Percentiles rank a stretch among this genome's conserved stretches.
Conservation (phyloP, 106 monocot genomes). For the Acorus calamus region DNA sequence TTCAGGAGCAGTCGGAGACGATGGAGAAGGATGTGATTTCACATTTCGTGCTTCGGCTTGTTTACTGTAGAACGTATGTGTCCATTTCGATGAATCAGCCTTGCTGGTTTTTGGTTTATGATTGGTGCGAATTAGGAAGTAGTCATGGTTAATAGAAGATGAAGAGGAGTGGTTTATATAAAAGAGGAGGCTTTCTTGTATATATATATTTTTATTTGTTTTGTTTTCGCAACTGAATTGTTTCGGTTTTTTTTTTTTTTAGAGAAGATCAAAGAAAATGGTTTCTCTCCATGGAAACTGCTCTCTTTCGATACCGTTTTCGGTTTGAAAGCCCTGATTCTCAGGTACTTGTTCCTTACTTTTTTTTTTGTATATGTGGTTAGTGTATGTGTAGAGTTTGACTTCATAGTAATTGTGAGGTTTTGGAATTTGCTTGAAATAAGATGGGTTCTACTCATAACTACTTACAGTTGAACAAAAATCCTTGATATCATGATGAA, state of each 20-base stretch:
- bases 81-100: neutral
- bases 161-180: no score
- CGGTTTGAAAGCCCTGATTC: slow-evolving; percentile 5
- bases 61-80: slow-evolving; percentile 76
- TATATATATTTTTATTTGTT: neutral
- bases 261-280: slow-evolving; percentile 37
- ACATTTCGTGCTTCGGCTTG: slow-evolving; percentile 91
- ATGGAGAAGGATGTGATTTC: slow-evolving; percentile 86
- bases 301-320: slow-evolving; percentile 75
- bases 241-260: neutral
- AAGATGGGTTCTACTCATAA: no score
- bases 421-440: no score
- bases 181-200: neutral
- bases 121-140: no score
- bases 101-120: no score
- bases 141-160: no score
- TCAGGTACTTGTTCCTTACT: no score
- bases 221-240: neutral
- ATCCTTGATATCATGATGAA: no score
- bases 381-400: no score
- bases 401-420: no score
- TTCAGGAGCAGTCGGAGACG: slow-evolving; percentile 38
- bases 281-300: slow-evolving; percentile 92
- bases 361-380: no score
- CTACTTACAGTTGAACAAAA: no score